phyloP scores from a whole-genome alignment of 306 rosid species.

The Pachyrhizus erosus region DNA sequence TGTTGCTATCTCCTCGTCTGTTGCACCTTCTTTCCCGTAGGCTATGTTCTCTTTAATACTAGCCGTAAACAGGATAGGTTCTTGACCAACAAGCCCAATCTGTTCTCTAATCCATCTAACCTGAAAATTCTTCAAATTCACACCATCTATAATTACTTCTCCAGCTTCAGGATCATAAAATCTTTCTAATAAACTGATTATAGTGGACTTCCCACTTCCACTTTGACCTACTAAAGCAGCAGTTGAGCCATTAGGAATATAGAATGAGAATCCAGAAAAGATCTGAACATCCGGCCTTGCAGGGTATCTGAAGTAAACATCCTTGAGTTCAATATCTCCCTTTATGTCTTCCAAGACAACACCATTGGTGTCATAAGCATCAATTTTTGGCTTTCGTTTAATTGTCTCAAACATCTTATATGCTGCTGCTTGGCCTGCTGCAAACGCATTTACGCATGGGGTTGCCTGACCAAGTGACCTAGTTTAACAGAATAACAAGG shows the following conservation, averaged over 20 bases:
- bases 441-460: conserved; percentile 77
- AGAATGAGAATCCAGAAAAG: conserved; percentile 76
- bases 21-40: conserved; percentile 70
- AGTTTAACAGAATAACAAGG: background rate
- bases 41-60: background rate
- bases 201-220: conserved; percentile 93
- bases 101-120: conserved; percentile 76
- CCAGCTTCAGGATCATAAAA: conserved; percentile 90
- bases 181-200: conserved; percentile 75
- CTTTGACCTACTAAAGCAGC: conserved; percentile 91
- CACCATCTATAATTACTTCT: conserved; percentile 77
- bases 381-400: conserved; percentile 65
- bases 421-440: conserved; percentile 87
- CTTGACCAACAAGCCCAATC: conserved; percentile 5
- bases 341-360: conserved; percentile 59
- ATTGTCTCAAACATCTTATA: conserved; percentile 88
- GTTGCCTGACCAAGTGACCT: conserved; percentile 86
- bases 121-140: conserved; percentile 59
- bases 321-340: conserved; percentile 83
- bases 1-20: conserved; percentile 63
- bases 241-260: conserved; percentile 67
- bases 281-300: conserved; percentile 79
- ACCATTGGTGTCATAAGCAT: conserved; percentile 70
- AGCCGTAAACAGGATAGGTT: background rate
- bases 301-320: conserved; percentile 78